Evolutionary conservation across 2,329 filamentous ascomycete genomes (phyloP).

Genomic region (Falciphora oryzae): DNA sequence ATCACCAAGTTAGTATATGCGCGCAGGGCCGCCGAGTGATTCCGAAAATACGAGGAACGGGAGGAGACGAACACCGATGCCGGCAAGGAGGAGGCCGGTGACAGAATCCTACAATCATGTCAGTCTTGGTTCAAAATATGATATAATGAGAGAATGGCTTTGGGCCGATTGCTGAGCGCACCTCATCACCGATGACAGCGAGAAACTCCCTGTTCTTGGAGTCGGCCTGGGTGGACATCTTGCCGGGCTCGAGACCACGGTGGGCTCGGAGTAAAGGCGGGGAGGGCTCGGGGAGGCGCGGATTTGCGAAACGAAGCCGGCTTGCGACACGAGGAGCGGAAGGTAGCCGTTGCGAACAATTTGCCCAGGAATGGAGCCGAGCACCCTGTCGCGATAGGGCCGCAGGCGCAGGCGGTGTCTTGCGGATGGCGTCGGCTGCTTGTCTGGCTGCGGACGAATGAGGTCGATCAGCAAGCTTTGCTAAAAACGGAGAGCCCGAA

Average conservation of each 20-base stretch:
- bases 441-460: background rate
- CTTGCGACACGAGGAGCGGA: background rate
- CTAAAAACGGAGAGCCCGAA: background rate
- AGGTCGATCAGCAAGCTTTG: background rate
- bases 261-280: background rate
- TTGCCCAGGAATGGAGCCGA: background rate
- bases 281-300: background rate
- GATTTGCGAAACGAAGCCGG: background rate
- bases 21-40: background rate
- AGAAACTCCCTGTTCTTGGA: slow-evolving; percentile 90
- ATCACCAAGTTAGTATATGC: background rate
- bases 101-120: slow-evolving; percentile 71
- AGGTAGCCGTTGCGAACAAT: background rate
- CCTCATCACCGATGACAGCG: slow-evolving; percentile 97
- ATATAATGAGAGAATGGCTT: background rate
- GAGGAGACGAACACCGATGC: slow-evolving; percentile 67
- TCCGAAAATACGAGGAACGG: background rate
- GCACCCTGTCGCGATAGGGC: background rate
- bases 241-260: background rate
- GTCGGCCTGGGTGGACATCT: slow-evolving; percentile 38
- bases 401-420: background rate
- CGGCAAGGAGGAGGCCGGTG: slow-evolving; percentile 89
- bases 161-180: slow-evolving; percentile 27
- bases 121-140: background rate
- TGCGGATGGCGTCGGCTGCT: background rate